These are phyloP conservation scores for Cymodocea nodosa DNA, from an alignment of 116 monocot genomes.

Conservation along the genomic window DNA sequence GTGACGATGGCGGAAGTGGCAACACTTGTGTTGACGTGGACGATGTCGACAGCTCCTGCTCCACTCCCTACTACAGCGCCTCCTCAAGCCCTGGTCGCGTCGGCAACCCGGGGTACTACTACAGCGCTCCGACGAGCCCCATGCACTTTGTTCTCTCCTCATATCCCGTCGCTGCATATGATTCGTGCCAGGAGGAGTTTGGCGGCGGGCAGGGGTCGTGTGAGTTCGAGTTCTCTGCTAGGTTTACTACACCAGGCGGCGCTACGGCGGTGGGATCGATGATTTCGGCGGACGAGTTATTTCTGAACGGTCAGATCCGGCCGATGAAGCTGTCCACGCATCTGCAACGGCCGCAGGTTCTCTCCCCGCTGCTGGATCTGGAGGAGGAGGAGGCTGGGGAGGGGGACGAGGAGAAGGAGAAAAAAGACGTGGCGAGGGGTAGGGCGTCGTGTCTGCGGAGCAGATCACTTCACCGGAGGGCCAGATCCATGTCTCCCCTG, in stretches of 20 bases:
- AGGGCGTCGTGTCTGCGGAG: slow-evolving; percentile 31
- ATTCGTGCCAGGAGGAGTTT: background rate
- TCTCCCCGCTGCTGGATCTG: slow-evolving; percentile 39
- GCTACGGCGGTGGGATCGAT: slow-evolving; percentile 20
- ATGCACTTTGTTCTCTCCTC: slow-evolving; percentile 35
- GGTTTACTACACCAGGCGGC: slow-evolving; percentile 26
- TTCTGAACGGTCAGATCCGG: slow-evolving; percentile 81
- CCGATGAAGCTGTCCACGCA: slow-evolving; percentile 56
- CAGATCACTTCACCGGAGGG: slow-evolving; percentile 39
- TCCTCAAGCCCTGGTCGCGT: slow-evolving; percentile 54
- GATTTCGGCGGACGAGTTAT: slow-evolving; percentile 77
- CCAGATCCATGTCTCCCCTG: slow-evolving; percentile 67
- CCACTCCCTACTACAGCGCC: slow-evolving; percentile 68
- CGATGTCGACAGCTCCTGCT: slow-evolving; percentile 43
- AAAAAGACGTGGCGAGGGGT: slow-evolving; percentile 5
- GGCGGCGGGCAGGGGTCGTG: background rate
- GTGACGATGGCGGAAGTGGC: too few relatives aligned
- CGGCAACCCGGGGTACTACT: slow-evolving; percentile 18
- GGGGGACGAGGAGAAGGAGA: slow-evolving; percentile 4
- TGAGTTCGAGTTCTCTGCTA: slow-evolving; percentile 16
- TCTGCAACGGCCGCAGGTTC: slow-evolving; percentile 31
- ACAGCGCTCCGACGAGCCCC: slow-evolving; percentile 41
- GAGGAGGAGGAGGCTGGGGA: slow-evolving; percentile 20
- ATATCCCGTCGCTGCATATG: slow-evolving; percentile 1
- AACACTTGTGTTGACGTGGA: background rate